Base-by-base conservation (phyloP, 768 basidiomycete species). In the Leccinum olivaceopallidum region DNA sequence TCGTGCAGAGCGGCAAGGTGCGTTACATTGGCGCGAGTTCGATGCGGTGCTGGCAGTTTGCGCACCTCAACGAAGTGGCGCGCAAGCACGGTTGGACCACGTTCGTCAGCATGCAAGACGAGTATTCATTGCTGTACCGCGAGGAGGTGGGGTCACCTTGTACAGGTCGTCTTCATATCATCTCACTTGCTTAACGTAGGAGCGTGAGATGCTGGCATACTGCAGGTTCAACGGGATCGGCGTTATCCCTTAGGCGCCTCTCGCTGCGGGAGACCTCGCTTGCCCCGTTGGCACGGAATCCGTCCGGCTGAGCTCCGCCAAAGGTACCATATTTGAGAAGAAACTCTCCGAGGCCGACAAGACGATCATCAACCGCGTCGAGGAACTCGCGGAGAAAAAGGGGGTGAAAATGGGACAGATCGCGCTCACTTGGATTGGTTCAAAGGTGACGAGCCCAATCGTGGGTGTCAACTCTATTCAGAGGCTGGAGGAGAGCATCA, bases 81-180 rank as follows among this genome's bases (percentile, higher is more conserved):
- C 71, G 70, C 50, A 71, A 71, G 53, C 71, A 81, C 44, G 81
- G 78, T 3, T 82, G 83, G 76, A 83, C 84, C 5, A 79, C 75
- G 61, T 86, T 86, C 61, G 75, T 83, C 55, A 80, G 82, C 55
- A 83, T 85, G 77, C 84, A 85, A 70, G 76, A 78, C 53, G 79
- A 81, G 55, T 79, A 85, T 62, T 81, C 77, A 20, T 69, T 83
- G 7, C 75, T 85, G 24, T 85, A 86, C 67, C 75, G 82, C 20
- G 80, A 83, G 60, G 82, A 85, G 71, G 81, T 76, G 42, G 42
- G 39, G n/a, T n/a, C 16, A 8, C 9, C 42, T n/a, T n/a, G n/a
- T 42, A 9, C 18, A 18, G 39, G 8, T 44, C 1, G 4, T 20
- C 3, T 22, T 26, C 26, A 10, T 2, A n/a, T 10, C 18, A 24